A percentile compares a stretch with the other conserved stretches of the same genome.
phyloP scores from a whole-genome alignment of 192 early-diverging fungal species.

The Backusella tuberculispora region DNA sequence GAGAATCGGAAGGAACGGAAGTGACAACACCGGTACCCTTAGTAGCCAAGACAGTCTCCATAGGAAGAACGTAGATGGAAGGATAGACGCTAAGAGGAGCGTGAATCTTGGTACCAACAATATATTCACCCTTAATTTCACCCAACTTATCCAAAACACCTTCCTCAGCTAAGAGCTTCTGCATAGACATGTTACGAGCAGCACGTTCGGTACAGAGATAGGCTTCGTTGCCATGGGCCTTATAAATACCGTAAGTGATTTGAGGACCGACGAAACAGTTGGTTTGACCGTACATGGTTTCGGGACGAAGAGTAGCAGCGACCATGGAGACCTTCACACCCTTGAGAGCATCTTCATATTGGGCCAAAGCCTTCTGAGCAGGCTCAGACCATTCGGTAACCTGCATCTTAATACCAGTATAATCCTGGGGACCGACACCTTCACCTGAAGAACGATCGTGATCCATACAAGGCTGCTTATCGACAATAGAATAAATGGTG shows the following conservation, averaged over 20 bases:
- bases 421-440: slow-evolving; percentile 92
- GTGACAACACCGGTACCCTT: slow-evolving; percentile 99
- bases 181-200: slow-evolving; percentile 97
- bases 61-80: slow-evolving; percentile 91
- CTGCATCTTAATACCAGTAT: slow-evolving; percentile 94
- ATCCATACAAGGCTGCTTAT: slow-evolving; percentile 99
- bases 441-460: slow-evolving; percentile 96
- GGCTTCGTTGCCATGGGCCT: slow-evolving; percentile 77
- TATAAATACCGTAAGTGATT: slow-evolving; percentile 89
- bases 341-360: slow-evolving; percentile 56
- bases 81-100: slow-evolving; percentile 84
- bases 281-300: slow-evolving; percentile 99
- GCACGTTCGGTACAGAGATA: slow-evolving; percentile 92
- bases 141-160: slow-evolving; percentile 74
- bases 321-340: slow-evolving; percentile 87
- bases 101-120: slow-evolving; percentile 89
- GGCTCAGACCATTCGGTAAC: slow-evolving; percentile 70
- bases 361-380: slow-evolving; percentile 47
- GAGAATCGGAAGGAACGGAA: slow-evolving; percentile 98
- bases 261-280: slow-evolving; percentile 97
- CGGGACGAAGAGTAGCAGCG: slow-evolving; percentile 94
- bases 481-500: slow-evolving; percentile 95
- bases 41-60: slow-evolving; percentile 93
- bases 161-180: slow-evolving; percentile 75
- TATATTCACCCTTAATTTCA: slow-evolving; percentile 72